Percentiles rank a stretch among this genome's conserved stretches.
Evolutionary conservation across 139 green algal genomes (phyloP).

Genomic region (Closterium sp.): DNA sequence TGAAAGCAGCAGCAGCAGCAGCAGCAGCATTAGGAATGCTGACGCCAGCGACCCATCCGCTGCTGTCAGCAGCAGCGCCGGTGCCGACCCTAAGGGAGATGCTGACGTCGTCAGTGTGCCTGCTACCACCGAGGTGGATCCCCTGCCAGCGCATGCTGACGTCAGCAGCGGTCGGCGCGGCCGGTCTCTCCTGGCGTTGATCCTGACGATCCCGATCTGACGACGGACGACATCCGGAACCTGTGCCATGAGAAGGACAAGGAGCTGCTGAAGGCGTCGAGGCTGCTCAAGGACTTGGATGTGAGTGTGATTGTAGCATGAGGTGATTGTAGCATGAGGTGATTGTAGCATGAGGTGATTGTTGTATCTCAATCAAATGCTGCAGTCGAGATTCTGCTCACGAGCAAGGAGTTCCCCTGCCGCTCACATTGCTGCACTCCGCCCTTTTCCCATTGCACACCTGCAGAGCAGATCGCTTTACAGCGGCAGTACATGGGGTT

Average conservation of each 20-base stretch:
- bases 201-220: neutral
- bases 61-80: neutral
- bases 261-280: neutral
- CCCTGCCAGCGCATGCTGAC: neutral
- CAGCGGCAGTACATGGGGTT: neutral
- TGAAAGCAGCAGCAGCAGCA: neutral
- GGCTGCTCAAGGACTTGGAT: neutral
- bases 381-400: no score
- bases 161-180: neutral
- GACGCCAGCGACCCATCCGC: neutral
- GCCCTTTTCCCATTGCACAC: neutral
- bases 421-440: neutral
- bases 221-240: neutral
- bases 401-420: neutral
- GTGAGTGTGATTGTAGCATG: neutral
- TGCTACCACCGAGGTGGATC: neutral
- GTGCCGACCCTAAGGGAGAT: neutral
- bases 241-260: no score
- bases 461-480: neutral
- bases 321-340: no score
- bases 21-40: neutral
- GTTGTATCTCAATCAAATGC: neutral
- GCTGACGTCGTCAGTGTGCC: neutral
- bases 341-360: no score
- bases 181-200: neutral